Evolutionary conservation across 306 rosid genomes (phyloP), one percentile per base, ranked within the genome.

Genomic region (Argentina anserina): DNA sequence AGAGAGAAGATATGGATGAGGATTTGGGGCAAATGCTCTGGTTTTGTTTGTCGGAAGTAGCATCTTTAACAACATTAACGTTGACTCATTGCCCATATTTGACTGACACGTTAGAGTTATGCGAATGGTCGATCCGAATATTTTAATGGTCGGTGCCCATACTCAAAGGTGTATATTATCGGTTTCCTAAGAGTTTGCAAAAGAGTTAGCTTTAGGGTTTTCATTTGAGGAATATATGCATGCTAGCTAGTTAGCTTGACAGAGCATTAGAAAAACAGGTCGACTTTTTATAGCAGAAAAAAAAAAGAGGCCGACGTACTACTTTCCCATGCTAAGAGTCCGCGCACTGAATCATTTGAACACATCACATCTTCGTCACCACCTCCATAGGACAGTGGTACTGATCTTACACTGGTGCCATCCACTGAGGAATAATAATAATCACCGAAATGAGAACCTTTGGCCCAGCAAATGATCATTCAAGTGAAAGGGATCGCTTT

Each of bases 271-370:
- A 49, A 21, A 76, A 71, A 68, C 17, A 52, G 29, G 12, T 40
- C 55, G 25, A 21, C 45, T 31, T 61, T 61, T 33, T 8, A 7
- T 43, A 61, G 26, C 67, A 15, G 67, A 33, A 61, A 60, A 61
- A 65, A 43, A 26, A 76, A 71, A 65, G 18, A 59, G 37, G 18
- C 28, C 26, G 41, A 29, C 42, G 33, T 42, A 61, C 67, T 8
- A 61, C 37, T 41, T 28, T 74, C 9, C 8, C 31, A 56, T 49
- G 70, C 42, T 43, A 6, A 53, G 43, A 65, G 78, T 76, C 87
- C 65, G 76, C 81, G 29, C 75, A 85, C 72, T 85, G 76, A 81
- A 86, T 86, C 81, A 88, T 88, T 80, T 80, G 74, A 65, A 10
- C 74, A 81, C 36, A 68, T 80, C 82, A 76, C 78, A 83, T 81